Base-by-base conservation (phyloP, 2,329 filamentous ascomycete species). In the Pleoardoris graminearum region DNA sequence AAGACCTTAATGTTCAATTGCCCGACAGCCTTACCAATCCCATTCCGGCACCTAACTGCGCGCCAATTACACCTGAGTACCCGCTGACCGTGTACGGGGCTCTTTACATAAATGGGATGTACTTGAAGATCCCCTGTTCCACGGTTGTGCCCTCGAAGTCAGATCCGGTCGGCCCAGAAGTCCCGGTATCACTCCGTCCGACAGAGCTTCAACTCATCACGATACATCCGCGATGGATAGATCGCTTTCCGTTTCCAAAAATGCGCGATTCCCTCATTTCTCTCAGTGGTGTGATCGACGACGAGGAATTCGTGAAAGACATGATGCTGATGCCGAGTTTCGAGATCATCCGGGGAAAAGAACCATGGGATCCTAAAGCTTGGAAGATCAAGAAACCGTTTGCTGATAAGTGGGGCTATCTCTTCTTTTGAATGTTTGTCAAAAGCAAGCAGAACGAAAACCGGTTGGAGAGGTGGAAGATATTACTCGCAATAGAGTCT, bases 181-280 rank as follows among this genome's bases (percentile, higher is more conserved):
- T 62, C 2, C 66, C 67, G 1, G 23, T 48, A 4, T 33, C 62
- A 0, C 52, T 76, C 14, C 69, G 55, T n/a, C 73, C 75, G 6
- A 76, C 72, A 11, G 48, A 56, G 7, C 50, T 68, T 8, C 74
- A 77, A 48, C 59, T 67, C 7, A 60, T 58, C 1, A 64, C 65
- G 3, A 58, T 70, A 17, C 74, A 77, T 55, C 67, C 67, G 19
- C 61, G 63, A 0, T 77, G 73, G 72, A 68, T 76, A 39, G 75
- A 77, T 51, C 65, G 73, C n/a, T 71, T 76, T 25, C 74, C 74
- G 0, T 76, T 76, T 43, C 74, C 73, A 5, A 64, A 62, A 22
- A 68, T 76, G 63, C 59, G 75, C n/a, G 71, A 76, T 43, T 70
- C 67, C 42, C 51, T 76, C 39, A 76, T 77, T 33, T 43, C 41